Base-by-base conservation (phyloP, 805 yeast species). In the Torulaspora microellipsoides region DNA sequence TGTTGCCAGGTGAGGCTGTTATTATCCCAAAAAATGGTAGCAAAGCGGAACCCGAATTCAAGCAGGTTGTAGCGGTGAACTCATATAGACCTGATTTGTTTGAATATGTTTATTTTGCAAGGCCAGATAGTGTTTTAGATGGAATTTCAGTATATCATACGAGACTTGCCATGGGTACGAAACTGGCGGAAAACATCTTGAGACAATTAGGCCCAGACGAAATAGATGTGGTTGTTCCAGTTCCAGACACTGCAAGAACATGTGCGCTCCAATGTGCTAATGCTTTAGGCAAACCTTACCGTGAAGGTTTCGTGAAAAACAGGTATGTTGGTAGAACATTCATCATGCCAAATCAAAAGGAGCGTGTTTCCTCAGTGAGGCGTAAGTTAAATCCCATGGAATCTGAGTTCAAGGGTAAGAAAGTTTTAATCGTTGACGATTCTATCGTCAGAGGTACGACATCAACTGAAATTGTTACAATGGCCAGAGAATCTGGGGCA, bases 401-500 rank as follows among this genome's bases (percentile, higher is more conserved):
- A 47, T 78, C 85, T 36, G 99, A 93, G 69, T 93, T 93, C 64
- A 76, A 77, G 52, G 93, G 80, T 50, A 80, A 88, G 57, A 81
- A 81, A 49, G 98, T 93, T 15, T 71, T 93, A 51, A 75, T 93
- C 42, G 97, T 93, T 34, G 99, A 93, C 67, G 99, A 93, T 67
- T 88, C 97, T 23, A 91, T 93, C 52, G 99, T 93, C 8, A 81
- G 99, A 64, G 99, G 99, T 50, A 93, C 99, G 15, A 93, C 99
- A 2, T 89, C 97, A 6, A 85, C 80, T 64, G 99, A 93, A 70
- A 93, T 93, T 53, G 95, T 93, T 28, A 84, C 81, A 53, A 93
- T 93, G 99, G 99, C 99, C n/a, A 78, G 85, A 56, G 99, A 93
- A 66, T 96, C 98, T 4, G 99, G 99, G 46, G 99, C 99, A 35